Evolutionary conservation across 1,284 basidiomycete species (phyloP), one percentile per base, ranked within the genome.

Genomic region (Irpex rosettiformis): DNA sequence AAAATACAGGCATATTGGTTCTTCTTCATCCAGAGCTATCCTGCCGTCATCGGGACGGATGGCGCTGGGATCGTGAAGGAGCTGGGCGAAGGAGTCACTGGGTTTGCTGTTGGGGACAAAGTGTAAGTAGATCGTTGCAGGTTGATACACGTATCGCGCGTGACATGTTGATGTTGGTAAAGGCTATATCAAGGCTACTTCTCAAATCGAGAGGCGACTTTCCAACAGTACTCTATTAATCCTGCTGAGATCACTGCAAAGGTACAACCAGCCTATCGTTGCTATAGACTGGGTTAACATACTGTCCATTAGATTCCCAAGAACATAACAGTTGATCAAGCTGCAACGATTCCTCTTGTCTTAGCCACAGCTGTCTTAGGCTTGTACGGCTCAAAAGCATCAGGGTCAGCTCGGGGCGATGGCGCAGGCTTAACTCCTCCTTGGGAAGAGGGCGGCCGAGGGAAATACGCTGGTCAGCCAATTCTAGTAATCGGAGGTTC

Each of bases 41-140:
- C 81, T 13, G 73, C 75, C 8, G 69, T 81, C 2, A 68, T 82
- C 4, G 86, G 86, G 7, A 76, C 72, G 16, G 86, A 88, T 65
- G 77, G 78, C 54, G 77, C 79, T 43, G 86, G 86, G 5, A 71
- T 77, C 3, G 78, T 87, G n/a, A 77, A 77, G 28, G 72, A 75
- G 52, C 68, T 86, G 40, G 84, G 84, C 3, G 73, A 76, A 55
- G 79, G 76, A 0, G 82, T 85, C 16, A 72, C 72, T 1, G 66
- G 71, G 43, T 76, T 85, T 66, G 69, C 73, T 54, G 75, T 79
- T 43, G 85, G 85, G 2, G 83, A 87, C 66, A 75, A 76, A 65
- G 80, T 86, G 81, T 83, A 70, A 62, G 75, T 56, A 2, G 27
- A 2, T 1, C 21, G 5, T 4, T 45, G 10, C 22, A 21, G 7